Evolutionary conservation across 169 alveolate genomes (phyloP), one percentile per base, ranked within the genome.

Genomic region (Cryptosporidium canis): DNA sequence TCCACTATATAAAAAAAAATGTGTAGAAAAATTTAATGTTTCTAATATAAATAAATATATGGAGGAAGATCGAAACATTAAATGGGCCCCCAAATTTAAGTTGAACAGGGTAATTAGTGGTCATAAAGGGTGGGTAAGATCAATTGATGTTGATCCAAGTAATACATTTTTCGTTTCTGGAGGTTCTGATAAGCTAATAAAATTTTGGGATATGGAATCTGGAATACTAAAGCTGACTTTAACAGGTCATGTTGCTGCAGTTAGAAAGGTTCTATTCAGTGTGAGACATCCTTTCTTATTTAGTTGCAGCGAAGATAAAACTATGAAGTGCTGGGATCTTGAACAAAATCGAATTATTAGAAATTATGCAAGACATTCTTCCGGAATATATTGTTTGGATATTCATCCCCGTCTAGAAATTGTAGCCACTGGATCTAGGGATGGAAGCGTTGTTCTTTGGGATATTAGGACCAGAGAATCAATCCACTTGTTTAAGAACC

Each of bases 71-170:
- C 95, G 95, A n/a, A 82, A 33, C 7, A 51, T 51, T 14, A 84
- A 55, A 16, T 97, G 99, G 99, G 99, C 97, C 90, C 97, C 98
- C 18, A 99, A 98, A 31, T 98, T 99, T 98, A 97, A 97, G 96
- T 90, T 98, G 58, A 94, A 94, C 92, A 91, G 99, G 85, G 99
- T 98, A 56, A 96, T 97, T 44, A 93, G 98, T 58, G 99, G 99
- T 0, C 99, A 98, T 91, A 95, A 95, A 85, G 99, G 99, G 16
- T 98, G 99, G 99, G 99, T 98, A 21, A 95, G 98, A 63, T 95
- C 98, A 70, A 94, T 98, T 45, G 97, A 97, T 21, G 98, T 98
- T 24, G 99, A 98, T 83, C 96, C 97, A 44, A 95, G 98, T 11
- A 98, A 98, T 87, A 94, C 95, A 83, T 98, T 98, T 96, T 97